These are phyloP conservation scores for Areca catechu DNA, from an alignment of 176 grass and related monocot genomes.

Conservation along the genomic window DNA sequence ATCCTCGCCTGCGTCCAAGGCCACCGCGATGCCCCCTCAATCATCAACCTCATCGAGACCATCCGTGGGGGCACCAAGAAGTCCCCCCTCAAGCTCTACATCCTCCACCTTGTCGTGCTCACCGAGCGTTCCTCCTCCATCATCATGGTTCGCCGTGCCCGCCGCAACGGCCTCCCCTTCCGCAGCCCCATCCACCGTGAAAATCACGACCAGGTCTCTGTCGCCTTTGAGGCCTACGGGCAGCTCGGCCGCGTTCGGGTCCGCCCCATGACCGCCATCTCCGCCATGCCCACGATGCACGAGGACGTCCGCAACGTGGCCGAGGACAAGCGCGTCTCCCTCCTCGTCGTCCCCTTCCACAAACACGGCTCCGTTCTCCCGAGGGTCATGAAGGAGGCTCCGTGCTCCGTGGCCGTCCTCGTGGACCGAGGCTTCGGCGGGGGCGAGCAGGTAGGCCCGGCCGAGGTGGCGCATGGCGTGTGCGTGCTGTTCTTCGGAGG, in stretches of 20 bases:
- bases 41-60: constrained; percentile 79
- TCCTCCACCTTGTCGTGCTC: constrained; percentile 82
- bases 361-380: constrained; percentile 54
- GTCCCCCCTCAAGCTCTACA: constrained; percentile 63
- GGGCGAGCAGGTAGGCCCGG: constrained; percentile 51
- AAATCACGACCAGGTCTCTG: constrained; percentile 42
- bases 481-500: constrained; percentile 86
- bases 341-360: constrained; percentile 72
- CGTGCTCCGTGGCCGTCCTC: constrained; percentile 71
- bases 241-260: constrained; percentile 61
- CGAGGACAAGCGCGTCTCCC: constrained; percentile 60
- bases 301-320: constrained; percentile 67
- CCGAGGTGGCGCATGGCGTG: constrained; percentile 50
- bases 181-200: constrained; percentile 15
- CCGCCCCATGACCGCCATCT: constrained; percentile 64
- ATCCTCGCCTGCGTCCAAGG: constrained; percentile 66
- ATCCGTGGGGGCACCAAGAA: constrained; percentile 41
- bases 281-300: constrained; percentile 73
- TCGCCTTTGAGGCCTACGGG: constrained; percentile 69
- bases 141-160: constrained; percentile 47
- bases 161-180: constrained; percentile 54
- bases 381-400: constrained; percentile 52
- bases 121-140: constrained; percentile 84
- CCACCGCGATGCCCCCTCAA: constrained; percentile 42
- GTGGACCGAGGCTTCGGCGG: constrained; percentile 67